Percentiles rank a stretch among this genome's conserved stretches.
These are phyloP conservation scores for Aotearoamyces nothofagi DNA, from an alignment of 2,329 filamentous ascomycete species.

Conservation along the genomic window DNA sequence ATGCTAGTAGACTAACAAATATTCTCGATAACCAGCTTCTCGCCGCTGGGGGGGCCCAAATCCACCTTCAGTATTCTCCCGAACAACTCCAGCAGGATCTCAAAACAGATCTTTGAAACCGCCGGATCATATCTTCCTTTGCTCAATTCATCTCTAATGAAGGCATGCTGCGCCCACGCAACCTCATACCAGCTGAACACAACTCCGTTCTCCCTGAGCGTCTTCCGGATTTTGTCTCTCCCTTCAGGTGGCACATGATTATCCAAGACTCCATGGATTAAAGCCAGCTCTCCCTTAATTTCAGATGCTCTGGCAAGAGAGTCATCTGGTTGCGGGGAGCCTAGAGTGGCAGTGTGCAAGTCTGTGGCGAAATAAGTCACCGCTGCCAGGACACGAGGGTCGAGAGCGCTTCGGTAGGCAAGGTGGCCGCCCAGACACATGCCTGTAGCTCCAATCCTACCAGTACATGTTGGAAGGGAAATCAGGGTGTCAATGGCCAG, in stretches of 20 bases:
- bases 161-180: slow-evolving; percentile 89
- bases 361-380: slow-evolving; percentile 91
- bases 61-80: slow-evolving; percentile 64
- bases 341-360: slow-evolving; percentile 67
- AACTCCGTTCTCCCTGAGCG: slow-evolving; percentile 60
- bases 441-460: slow-evolving; percentile 62
- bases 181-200: slow-evolving; percentile 76
- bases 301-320: slow-evolving; percentile 42
- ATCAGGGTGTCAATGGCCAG: slow-evolving; percentile 57
- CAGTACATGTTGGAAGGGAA: slow-evolving; percentile 62
- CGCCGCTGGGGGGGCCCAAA: slow-evolving; percentile 51
- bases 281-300: slow-evolving; percentile 64
- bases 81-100: slow-evolving; percentile 80
- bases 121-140: slow-evolving; percentile 91
- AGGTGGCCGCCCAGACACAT: slow-evolving; percentile 94
- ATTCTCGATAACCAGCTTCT: slow-evolving; percentile 50
- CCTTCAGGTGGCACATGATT: slow-evolving; percentile 77
- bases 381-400: slow-evolving; percentile 59
- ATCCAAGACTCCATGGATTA: slow-evolving; percentile 88
- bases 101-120: slow-evolving; percentile 75
- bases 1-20: slow-evolving; percentile 36
- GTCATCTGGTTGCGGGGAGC: slow-evolving; percentile 49
- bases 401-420: slow-evolving; percentile 56
- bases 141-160: slow-evolving; percentile 82
- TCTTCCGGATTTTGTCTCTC: slow-evolving; percentile 68